These are phyloP conservation scores for Yarrowia alimentaria DNA, from an alignment of 805 yeast genomes.

Conservation along the genomic window DNA sequence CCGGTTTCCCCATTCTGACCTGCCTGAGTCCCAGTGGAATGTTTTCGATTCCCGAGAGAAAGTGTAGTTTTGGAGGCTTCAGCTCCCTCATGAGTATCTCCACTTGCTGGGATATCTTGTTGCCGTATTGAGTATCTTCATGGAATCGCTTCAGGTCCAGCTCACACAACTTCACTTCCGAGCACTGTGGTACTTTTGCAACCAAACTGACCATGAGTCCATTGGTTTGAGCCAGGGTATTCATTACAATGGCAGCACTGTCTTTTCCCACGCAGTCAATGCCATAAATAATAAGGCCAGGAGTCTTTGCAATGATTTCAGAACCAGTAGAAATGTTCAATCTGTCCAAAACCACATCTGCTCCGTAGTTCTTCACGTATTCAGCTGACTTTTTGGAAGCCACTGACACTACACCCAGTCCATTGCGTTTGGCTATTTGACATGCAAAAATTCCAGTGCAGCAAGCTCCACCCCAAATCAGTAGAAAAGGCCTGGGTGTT, in stretches of 20 bases:
- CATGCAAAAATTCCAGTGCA: conserved; percentile 6
- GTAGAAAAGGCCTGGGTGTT: no score
- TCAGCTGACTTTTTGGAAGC: neutral
- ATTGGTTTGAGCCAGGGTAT: no score
- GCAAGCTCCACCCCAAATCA: conserved; percentile 23
- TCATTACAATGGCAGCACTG: neutral
- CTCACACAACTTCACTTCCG: no score
- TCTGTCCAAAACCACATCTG: conserved; percentile 7
- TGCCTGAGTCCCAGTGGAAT: neutral
- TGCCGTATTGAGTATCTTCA: neutral
- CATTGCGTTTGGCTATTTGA: conserved; percentile 8
- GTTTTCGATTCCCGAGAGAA: neutral
- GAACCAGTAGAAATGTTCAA: neutral
- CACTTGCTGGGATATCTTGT: neutral
- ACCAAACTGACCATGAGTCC: no score
- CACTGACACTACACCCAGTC: neutral
- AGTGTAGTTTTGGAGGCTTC: neutral
- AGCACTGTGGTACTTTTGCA: no score
- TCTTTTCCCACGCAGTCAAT: conserved; percentile 1
- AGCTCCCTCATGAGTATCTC: neutral
- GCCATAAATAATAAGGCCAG: neutral
- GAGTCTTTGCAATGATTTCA: neutral
- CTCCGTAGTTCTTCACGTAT: conserved; percentile 14
- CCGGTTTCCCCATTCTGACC: neutral
- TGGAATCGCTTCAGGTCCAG: neutral